These are phyloP conservation scores for Bipolaris bicolor DNA, from an alignment of 2,329 filamentous ascomycete genomes.

Conservation along the genomic window DNA sequence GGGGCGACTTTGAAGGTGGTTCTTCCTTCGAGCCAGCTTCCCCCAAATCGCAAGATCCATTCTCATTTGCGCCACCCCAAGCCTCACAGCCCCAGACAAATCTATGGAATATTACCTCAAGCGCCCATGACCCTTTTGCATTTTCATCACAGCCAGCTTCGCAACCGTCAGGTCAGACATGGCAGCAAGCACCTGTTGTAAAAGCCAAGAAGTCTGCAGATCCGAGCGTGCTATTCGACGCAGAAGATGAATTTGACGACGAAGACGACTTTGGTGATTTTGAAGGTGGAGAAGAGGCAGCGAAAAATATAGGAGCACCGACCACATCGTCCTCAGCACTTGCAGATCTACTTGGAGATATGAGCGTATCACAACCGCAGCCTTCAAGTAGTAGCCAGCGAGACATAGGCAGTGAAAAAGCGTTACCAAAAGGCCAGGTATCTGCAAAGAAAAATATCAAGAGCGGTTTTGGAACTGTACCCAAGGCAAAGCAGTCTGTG, in stretches of 20 bases:
- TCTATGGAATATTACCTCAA: conserved; percentile 11
- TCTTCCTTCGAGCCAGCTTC: conserved; percentile 23
- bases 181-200: conserved; percentile 36
- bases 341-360: conserved; percentile 36
- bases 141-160: conserved; percentile 10
- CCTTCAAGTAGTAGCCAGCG: conserved; percentile 8
- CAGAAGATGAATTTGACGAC: conserved; percentile 44
- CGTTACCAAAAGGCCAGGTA: neutral
- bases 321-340: conserved; percentile 23
- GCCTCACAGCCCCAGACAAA: conserved; percentile 19
- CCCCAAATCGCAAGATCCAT: conserved; percentile 26
- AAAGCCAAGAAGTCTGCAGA: conserved; percentile 44
- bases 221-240: conserved; percentile 50
- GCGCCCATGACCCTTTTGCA: conserved; percentile 20
- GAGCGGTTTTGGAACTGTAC: conserved; percentile 24
- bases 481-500: conserved; percentile 11
- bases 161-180: conserved; percentile 22
- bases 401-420: neutral
- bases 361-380: conserved; percentile 30
- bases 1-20: conserved; percentile 51
- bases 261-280: conserved; percentile 50
- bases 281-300: conserved; percentile 29
- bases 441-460: conserved; percentile 17
- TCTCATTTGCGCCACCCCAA: conserved; percentile 21
- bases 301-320: conserved; percentile 6